phyloP scores from a whole-genome alignment of 2,329 filamentous ascomycete genomes.

The Aureobasidium uvarum region DNA sequence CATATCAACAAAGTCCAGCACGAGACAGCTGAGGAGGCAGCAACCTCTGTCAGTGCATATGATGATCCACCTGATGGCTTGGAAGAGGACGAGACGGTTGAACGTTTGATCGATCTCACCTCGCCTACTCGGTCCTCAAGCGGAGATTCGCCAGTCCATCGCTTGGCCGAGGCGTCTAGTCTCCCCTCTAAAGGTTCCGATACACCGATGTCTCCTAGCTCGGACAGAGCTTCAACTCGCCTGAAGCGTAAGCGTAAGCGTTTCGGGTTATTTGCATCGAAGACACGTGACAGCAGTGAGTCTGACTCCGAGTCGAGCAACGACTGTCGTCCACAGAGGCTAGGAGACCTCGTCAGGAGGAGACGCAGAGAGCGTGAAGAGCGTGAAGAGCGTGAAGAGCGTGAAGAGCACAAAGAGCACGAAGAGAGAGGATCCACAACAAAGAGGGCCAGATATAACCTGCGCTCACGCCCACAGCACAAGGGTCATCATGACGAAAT shows the following conservation, averaged over 20 bases:
- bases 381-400: neutral
- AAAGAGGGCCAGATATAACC: neutral
- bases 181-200: neutral
- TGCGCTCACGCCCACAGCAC: neutral
- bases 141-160: neutral
- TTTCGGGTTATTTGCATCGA: neutral
- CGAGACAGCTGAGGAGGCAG: too few species aligned
- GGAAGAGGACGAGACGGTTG: neutral
- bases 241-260: neutral
- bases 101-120: neutral
- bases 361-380: neutral
- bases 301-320: neutral
- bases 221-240: too few species aligned
- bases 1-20: neutral
- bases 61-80: neutral
- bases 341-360: neutral
- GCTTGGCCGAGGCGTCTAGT: neutral
- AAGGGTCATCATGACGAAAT: neutral
- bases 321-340: neutral
- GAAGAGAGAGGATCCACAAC: neutral
- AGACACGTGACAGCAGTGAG: neutral
- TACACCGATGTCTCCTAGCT: too few species aligned
- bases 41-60: neutral
- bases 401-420: neutral
- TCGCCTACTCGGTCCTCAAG: neutral